Base-by-base conservation (phyloP, 495 filamentous ascomycete species). In the Copromyces sp. region DNA sequence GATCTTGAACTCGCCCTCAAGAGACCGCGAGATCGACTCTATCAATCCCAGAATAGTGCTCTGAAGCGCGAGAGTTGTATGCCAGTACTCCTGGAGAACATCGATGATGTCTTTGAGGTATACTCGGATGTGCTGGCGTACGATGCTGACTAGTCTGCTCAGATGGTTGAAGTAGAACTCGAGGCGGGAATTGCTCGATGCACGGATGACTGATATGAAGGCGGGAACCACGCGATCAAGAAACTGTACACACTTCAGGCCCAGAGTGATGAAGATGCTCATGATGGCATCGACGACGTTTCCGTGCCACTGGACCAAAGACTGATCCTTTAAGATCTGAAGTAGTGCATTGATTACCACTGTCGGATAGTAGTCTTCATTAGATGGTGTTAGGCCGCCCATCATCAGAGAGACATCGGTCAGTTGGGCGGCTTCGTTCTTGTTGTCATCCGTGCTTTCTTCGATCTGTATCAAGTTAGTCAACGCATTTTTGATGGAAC, bases 221-320 rank as follows among this genome's bases (percentile, higher is more conserved):
- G 92, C 96, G 3, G 95, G 96, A 69, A 99, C 92, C 68, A 99
- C 97, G 65, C 94, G 91, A 69, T 90, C 90, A 6, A 99, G 87
- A 80, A 97, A 98, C 3, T 93, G 91, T 39, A 99, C 94, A 78
- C 96, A 98, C 79, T 98, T 97, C 74, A 97, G 80, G 2, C 95
- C 95, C 69, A 98, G 84, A 8, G 96, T 98, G 76, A 95, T 93
- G 82, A 98, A 99, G 70, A 98, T 98, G 71, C 92, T 97, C 88
- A 99, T 98, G 74, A 99, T 95, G 1, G 96, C 95, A 80, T 98
- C 95, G 72, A 99, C 94, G n/a, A 98, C 95, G 9, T 90, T 90
- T 3, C 94, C 95, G 78, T 99, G 95, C 77, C 96, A 93, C 75
- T 95, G 91, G 7, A 89, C 86, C 65, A 98, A 82, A 3, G 95